Conservation (phyloP, 495 filamentous ascomycete genomes). For the Polyplosphaeria fusca region DNA sequence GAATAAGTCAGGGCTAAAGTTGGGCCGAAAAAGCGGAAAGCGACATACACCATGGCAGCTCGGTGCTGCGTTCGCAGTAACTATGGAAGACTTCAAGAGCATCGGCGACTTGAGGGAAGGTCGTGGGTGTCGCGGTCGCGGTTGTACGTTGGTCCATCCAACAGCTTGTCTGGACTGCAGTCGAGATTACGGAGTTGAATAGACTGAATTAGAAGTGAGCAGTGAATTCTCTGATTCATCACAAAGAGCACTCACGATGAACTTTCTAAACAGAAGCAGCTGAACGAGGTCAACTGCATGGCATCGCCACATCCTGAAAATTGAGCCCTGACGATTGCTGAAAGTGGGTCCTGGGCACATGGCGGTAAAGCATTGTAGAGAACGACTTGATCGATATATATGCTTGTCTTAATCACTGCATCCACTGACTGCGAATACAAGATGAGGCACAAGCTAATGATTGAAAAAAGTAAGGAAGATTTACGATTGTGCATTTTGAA, state of each 20-base stretch:
- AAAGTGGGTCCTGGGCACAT: not conserved
- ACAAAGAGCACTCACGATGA: not conserved
- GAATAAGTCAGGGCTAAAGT: not conserved
- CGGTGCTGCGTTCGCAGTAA: slow-evolving; percentile 3
- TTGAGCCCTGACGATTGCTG: not conserved
- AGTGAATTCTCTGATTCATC: too few species aligned
- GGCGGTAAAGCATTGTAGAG: not conserved
- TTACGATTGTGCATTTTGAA: too few species aligned
- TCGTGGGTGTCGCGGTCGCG: too few species aligned
- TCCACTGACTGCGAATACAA: too few species aligned
- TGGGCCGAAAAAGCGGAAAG: not conserved
- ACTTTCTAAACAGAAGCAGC: not conserved
- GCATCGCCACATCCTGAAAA: slow-evolving; percentile 3
- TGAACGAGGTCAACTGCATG: slow-evolving; percentile 1
- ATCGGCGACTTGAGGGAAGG: too few species aligned
- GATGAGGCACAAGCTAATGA: too few species aligned
- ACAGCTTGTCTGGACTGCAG: not conserved
- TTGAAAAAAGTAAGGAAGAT: too few species aligned
- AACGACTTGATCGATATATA: slow-evolving; percentile 4
- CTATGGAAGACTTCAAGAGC: slow-evolving; percentile 3
- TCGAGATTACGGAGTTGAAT: slow-evolving; percentile 3
- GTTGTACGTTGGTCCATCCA: too few species aligned
- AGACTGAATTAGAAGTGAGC: too few species aligned
- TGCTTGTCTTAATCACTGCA: not conserved
- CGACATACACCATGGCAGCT: not conserved